These are phyloP conservation scores for Apiospora hydei DNA, from an alignment of 2,329 filamentous ascomycete genomes.

Conservation along the genomic window DNA sequence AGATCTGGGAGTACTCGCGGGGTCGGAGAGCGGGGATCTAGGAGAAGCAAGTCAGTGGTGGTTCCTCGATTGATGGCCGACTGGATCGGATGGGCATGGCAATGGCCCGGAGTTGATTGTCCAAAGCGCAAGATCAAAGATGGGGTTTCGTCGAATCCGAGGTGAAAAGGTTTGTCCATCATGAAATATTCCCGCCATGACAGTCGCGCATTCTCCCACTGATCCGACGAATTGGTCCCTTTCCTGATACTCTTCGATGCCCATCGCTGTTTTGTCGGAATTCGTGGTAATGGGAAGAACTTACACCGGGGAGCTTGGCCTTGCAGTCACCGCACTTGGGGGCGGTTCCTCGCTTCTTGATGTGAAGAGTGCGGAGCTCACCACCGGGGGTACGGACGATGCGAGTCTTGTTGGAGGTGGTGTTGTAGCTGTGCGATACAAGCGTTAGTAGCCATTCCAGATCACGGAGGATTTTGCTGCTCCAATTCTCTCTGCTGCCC, in stretches of 20 bases:
- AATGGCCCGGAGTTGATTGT: neutral
- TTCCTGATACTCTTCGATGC: neutral
- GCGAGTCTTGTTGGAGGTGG: slow-evolving; percentile 94
- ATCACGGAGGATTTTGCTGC: neutral
- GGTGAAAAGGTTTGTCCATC: neutral
- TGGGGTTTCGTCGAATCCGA: slow-evolving; percentile 8
- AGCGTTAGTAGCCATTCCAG: slow-evolving; percentile 23
- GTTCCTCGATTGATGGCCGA: neutral
- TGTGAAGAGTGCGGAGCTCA: slow-evolving; percentile 94
- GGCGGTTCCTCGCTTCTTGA: slow-evolving; percentile 98
- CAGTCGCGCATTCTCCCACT: slow-evolving; percentile 9
- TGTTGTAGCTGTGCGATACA: slow-evolving; percentile 81
- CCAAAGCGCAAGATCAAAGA: neutral
- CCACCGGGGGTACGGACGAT: slow-evolving; percentile 96
- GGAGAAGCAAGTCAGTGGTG: slow-evolving; percentile 39
- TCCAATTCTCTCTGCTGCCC: neutral
- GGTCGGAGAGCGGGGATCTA: slow-evolving; percentile 96
- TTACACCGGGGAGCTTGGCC: slow-evolving; percentile 96
- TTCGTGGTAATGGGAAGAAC: slow-evolving; percentile 51
- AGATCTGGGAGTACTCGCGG: slow-evolving; percentile 96
- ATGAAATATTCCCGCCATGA: neutral
- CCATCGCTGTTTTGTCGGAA: neutral
- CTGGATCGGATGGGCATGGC: neutral
- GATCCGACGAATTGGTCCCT: neutral
- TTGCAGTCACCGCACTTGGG: slow-evolving; percentile 99